Evolutionary conservation across 1,139 yeast genomes (phyloP), one percentile per base, ranked within the genome.

Genomic region (Candida glucosophila): DNA sequence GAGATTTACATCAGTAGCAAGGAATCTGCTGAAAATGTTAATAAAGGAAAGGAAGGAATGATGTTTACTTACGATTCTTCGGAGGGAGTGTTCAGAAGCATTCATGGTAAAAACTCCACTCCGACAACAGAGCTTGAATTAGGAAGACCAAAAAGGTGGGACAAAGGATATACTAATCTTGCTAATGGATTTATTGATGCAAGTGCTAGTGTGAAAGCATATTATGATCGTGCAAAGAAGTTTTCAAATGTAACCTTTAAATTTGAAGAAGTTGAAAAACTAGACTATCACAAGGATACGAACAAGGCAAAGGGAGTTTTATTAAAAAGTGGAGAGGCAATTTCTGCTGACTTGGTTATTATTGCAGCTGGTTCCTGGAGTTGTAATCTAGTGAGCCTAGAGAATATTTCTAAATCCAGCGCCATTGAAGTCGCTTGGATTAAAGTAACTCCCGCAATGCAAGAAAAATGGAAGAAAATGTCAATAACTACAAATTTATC

Each of bases 361-460:
- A 39, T 55, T 12, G 51, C 58, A 12, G 44, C 58, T 20, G 67
- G 67, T 20, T 58, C 63, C 4, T 60, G 66, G 66, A 22, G 25
- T 19, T 22, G 25, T 28, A 29, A 33, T 6, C 53, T 46, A 24
- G 51, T 47, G 19, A 26, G 39, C 7, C 52, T 42, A 44, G 9
- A 49, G 48, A 5, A 30, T 47, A 24, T 48, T 46, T 32, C 27
- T 22, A 15, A 19, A 19, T 22, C 25, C 8, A 22, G 25, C 12
- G 25, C 25, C 3, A 22, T 22, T 9, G 25, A 22, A 19, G 51
- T 50, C 11, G 39, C 49, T 3, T 50, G 47, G 26, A 41, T 49
- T 17, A 27, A 34, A 25, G 24, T 49, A 15, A 41, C 49, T 2
- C 30, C 33, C 5, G 26, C 29, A 12, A 53, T 49, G 29, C 47